Percentiles rank a stretch among this genome's conserved stretches.
phyloP scores from a whole-genome alignment of 148 eudicot species.

The Beta vulgaris region DNA sequence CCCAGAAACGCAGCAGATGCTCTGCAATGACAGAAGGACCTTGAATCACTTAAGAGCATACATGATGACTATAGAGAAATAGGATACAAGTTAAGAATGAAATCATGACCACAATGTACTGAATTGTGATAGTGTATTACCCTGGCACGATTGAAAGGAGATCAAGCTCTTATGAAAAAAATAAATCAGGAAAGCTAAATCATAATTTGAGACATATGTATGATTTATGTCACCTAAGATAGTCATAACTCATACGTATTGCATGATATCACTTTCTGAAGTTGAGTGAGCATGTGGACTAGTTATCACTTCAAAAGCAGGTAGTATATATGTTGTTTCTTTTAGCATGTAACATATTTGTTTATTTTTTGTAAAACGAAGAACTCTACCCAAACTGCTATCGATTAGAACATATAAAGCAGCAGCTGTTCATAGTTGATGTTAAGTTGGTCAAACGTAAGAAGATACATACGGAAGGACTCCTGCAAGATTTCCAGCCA shows the following conservation, averaged over 20 bases:
- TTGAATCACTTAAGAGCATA: background rate
- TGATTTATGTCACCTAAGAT: background rate
- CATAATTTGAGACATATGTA: background rate
- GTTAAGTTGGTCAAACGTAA: background rate
- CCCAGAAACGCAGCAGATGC: conserved; percentile 95
- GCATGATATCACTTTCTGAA: background rate
- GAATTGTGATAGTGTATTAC: background rate
- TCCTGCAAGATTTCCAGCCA: conserved; percentile 93
- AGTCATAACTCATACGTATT: background rate
- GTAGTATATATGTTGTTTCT: background rate
- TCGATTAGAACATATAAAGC: background rate
- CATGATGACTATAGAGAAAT: background rate
- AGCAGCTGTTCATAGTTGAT: background rate
- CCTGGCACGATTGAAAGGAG: background rate
- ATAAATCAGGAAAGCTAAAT: background rate
- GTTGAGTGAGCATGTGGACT: background rate
- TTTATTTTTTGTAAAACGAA: background rate
- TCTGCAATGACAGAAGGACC: conserved; percentile 40
- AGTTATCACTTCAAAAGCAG: background rate
- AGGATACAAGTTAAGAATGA: background rate
- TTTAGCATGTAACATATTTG: background rate
- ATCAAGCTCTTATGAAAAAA: background rate
- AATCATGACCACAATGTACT: background rate
- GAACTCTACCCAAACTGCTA: background rate
- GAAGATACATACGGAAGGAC: conserved; percentile 79